phyloP scores from a whole-genome alignment of 371 early-diverging fungal genomes.

The Rhizopus sp. region DNA sequence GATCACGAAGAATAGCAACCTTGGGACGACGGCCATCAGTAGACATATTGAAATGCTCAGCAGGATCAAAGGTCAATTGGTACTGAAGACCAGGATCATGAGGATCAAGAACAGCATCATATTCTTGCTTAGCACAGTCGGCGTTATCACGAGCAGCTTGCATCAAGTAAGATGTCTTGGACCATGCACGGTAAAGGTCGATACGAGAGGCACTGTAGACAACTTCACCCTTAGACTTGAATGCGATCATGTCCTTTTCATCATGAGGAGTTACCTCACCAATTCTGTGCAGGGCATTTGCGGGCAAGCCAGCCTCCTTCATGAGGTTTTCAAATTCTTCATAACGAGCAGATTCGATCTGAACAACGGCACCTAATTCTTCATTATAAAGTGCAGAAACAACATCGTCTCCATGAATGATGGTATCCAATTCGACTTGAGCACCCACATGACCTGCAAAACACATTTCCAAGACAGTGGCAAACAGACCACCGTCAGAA shows the following conservation, averaged over 20 bases:
- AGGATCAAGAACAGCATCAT: conserved; percentile 64
- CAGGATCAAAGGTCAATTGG: conserved; percentile 77
- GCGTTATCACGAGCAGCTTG: conserved; percentile 91
- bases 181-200: conserved; percentile 81
- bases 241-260: conserved; percentile 44
- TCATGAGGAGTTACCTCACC: conserved; percentile 61
- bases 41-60: conserved; percentile 42
- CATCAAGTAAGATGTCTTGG: conserved; percentile 89
- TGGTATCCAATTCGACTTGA: conserved; percentile 59
- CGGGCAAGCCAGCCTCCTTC: conserved; percentile 54
- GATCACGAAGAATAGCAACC: conserved; percentile 95
- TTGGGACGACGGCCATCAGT: conserved; percentile 58
- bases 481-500: conserved; percentile 94
- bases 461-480: conserved; percentile 90
- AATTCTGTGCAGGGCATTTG: conserved; percentile 58
- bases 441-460: conserved; percentile 93
- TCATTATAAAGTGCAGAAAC: conserved; percentile 86
- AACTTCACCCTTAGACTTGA: conserved; percentile 39
- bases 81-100: conserved; percentile 79
- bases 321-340: conserved; percentile 59
- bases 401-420: conserved; percentile 52
- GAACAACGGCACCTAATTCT: conserved; percentile 95
- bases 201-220: conserved; percentile 58
- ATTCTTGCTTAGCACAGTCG: conserved; percentile 84
- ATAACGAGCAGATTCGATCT: conserved; percentile 68